Percentiles rank a stretch among this genome's conserved stretches.
phyloP scores from a whole-genome alignment of 2,329 filamentous ascomycete species.

The Elsinoe arachidis region DNA sequence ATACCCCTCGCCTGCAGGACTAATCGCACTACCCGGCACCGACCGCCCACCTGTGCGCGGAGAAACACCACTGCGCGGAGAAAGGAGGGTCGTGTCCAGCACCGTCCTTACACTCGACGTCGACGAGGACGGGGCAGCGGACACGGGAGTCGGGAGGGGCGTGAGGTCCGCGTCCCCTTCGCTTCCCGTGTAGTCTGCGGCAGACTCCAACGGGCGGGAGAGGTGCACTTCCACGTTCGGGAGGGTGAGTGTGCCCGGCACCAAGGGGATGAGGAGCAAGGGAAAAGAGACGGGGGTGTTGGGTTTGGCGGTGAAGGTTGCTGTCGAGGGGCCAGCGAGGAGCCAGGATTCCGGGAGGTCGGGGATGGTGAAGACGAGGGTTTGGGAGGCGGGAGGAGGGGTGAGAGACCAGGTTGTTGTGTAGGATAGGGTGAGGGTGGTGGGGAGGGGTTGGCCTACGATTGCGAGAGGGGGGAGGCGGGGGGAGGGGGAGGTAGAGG shows the following conservation, averaged over 20 bases:
- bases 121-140: neutral
- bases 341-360: conserved; percentile 70
- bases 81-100: conserved; percentile 12
- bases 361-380: conserved; percentile 77
- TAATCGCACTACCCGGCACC: conserved; percentile 24
- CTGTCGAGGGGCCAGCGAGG: conserved; percentile 70
- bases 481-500: conserved; percentile 22
- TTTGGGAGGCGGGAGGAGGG: conserved; percentile 27
- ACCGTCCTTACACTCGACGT: conserved; percentile 17
- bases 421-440: conserved; percentile 50
- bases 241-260: conserved; percentile 67
- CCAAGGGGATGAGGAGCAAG: conserved; percentile 70
- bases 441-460: conserved; percentile 57
- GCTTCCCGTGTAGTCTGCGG: neutral
- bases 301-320: conserved; percentile 55
- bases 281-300: conserved; percentile 43
- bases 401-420: conserved; percentile 44
- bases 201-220: conserved; percentile 34
- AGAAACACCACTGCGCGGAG: neutral
- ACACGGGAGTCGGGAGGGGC: neutral
- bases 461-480: conserved; percentile 36
- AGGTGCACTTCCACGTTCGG: conserved; percentile 69
- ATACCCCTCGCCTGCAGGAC: conserved; percentile 27
- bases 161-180: neutral
- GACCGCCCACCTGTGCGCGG: conserved; percentile 18